Evolutionary conservation across 352 stramenopile species (phyloP).

Genomic region (Phytophthora boehmeriae): DNA sequence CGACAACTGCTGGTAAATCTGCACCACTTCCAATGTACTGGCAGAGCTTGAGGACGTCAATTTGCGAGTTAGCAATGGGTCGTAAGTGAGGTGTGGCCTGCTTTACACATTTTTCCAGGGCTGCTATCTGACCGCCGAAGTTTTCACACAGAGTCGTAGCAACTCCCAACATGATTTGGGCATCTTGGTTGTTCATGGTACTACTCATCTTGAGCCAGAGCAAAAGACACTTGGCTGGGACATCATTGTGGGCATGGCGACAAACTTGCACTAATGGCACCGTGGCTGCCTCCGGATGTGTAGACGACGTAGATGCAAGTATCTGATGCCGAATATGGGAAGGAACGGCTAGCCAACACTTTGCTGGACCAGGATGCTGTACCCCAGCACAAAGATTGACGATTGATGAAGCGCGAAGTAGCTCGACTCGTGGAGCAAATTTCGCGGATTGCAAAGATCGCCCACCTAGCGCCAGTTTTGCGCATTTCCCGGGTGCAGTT

Average conservation of each 20-base stretch:
- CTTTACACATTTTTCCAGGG: slow-evolving; percentile 38
- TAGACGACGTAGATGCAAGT: slow-evolving; percentile 7
- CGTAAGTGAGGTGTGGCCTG: slow-evolving; percentile 27
- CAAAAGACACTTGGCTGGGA: slow-evolving; percentile 41
- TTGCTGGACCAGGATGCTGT: slow-evolving; percentile 31
- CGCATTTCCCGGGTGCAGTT: slow-evolving; percentile 30
- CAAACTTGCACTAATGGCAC: slow-evolving; percentile 42
- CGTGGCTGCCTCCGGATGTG: slow-evolving; percentile 4
- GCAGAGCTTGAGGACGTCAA: slow-evolving; percentile 37
- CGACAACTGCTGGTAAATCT: slow-evolving; percentile 20
- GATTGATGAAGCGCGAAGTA: slow-evolving; percentile 28
- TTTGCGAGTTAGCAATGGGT: slow-evolving; percentile 4
- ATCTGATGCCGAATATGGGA: slow-evolving; percentile 35
- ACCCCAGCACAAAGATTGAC: slow-evolving; percentile 31
- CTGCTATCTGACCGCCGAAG: slow-evolving; percentile 23
- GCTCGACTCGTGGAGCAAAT: slow-evolving; percentile 27
- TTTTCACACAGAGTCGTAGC: slow-evolving; percentile 19
- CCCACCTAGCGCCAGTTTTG: slow-evolving; percentile 33
- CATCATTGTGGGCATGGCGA: slow-evolving; percentile 30
- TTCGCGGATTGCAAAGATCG: slow-evolving; percentile 26
- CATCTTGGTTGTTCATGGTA: slow-evolving; percentile 22
- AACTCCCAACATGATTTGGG: slow-evolving; percentile 10
- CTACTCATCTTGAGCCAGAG: slow-evolving; percentile 40
- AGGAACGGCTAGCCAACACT: slow-evolving; percentile 50
- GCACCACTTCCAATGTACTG: slow-evolving; percentile 11